phyloP scores from a whole-genome alignment of 768 basidiomycete species.

The Tulasnella sp. region DNA sequence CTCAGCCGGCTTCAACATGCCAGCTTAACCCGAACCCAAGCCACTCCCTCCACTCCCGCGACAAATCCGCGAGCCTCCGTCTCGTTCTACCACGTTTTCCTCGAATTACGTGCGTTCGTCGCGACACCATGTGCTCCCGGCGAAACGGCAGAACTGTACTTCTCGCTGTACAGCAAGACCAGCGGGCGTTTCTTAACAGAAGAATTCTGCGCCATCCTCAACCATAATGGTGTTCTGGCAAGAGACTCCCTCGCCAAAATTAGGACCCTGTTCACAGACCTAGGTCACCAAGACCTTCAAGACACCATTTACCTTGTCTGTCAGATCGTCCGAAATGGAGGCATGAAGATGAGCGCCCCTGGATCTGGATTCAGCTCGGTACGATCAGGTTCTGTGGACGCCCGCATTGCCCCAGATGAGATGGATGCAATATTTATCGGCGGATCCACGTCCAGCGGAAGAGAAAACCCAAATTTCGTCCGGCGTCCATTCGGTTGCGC shows the following conservation, averaged over 20 bases:
- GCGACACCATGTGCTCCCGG: slow-evolving; percentile 88
- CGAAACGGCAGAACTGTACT: slow-evolving; percentile 90
- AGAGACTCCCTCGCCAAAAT: slow-evolving; percentile 52
- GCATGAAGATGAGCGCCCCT: slow-evolving; percentile 69
- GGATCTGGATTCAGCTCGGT: slow-evolving; percentile 58
- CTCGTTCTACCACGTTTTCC: slow-evolving; percentile 80
- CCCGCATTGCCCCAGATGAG: slow-evolving; percentile 27
- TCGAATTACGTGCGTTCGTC: slow-evolving; percentile 90
- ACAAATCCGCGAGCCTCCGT: slow-evolving; percentile 22
- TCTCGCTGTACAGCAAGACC: slow-evolving; percentile 87
- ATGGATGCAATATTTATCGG: slow-evolving; percentile 4
- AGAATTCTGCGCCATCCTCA: slow-evolving; percentile 86
- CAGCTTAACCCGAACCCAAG: neutral
- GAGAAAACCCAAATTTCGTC: slow-evolving; percentile 47
- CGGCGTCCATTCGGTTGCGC: slow-evolving; percentile 96
- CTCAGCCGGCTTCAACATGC: neutral
- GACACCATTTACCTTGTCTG: slow-evolving; percentile 90
- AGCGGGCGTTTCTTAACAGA: slow-evolving; percentile 89
- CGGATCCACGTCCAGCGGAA: neutral
- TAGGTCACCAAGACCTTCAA: slow-evolving; percentile 83
- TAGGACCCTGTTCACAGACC: slow-evolving; percentile 86
- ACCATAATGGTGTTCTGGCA: slow-evolving; percentile 88
- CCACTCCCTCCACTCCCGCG: neutral
- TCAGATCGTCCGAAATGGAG: slow-evolving; percentile 84
- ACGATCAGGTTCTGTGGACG: slow-evolving; percentile 39